phyloP scores from a whole-genome alignment of 2,329 filamentous ascomycete species.

The Pseudogymnoascus sp. region DNA sequence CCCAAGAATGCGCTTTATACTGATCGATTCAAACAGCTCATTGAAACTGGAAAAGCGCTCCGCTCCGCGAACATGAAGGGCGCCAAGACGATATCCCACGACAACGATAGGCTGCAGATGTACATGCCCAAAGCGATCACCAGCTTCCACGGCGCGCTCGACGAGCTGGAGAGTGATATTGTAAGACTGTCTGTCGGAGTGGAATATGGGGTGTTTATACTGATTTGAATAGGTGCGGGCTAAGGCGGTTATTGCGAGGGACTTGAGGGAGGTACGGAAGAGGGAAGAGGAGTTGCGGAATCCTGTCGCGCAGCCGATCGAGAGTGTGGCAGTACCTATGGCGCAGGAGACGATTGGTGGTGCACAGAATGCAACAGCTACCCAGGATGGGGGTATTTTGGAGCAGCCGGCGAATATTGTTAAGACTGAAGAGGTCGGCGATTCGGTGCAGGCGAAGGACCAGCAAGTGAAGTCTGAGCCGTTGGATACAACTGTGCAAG shows the following conservation, averaged over 20 bases:
- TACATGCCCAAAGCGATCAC: conserved; percentile 25
- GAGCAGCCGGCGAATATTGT: not conserved
- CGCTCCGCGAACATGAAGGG: conserved; percentile 42
- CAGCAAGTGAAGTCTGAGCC: not conserved
- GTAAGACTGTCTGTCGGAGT: conserved; percentile 32
- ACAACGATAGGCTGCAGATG: conserved; percentile 19
- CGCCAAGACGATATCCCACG: conserved; percentile 31
- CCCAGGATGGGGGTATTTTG: not conserved
- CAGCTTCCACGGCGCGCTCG: conserved; percentile 42
- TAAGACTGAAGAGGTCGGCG: not conserved
- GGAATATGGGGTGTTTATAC: conserved; percentile 10
- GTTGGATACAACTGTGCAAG: not conserved
- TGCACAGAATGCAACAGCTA: not conserved
- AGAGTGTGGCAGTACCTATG: not conserved
- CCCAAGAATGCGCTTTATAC: not conserved
- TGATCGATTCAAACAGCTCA: conserved; percentile 37
- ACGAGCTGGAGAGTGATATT: conserved; percentile 51
- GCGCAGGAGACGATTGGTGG: not conserved
- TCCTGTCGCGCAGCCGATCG: conserved; percentile 14
- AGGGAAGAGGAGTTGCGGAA: conserved; percentile 25
- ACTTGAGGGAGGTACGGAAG: conserved; percentile 37
- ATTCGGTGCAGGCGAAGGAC: not conserved
- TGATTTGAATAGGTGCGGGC: conserved; percentile 36
- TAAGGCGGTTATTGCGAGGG: conserved; percentile 49
- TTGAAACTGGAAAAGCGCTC: conserved; percentile 53